Evolutionary conservation across 2,329 filamentous ascomycete species (phyloP).

Genomic region (Aspergillus piperis): DNA sequence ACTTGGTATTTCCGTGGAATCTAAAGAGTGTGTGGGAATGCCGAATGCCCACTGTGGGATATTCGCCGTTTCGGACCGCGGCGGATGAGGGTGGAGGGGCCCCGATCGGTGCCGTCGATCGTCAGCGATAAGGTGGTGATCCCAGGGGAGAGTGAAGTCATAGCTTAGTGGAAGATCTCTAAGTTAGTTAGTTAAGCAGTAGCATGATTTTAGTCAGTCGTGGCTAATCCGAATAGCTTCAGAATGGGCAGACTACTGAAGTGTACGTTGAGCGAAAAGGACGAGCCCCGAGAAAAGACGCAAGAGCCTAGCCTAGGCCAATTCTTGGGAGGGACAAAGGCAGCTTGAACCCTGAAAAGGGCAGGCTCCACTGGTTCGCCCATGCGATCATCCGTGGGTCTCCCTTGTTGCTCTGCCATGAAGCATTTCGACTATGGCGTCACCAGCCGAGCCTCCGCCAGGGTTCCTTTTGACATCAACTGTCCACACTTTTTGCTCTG

Average conservation of each 20-base stretch:
- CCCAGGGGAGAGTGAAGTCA: background rate
- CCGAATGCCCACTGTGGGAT: background rate
- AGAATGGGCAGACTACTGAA: background rate
- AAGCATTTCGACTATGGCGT: background rate
- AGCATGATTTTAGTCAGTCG: no score
- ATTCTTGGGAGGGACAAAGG: background rate
- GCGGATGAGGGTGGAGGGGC: background rate
- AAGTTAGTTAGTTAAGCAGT: no score
- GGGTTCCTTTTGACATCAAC: background rate
- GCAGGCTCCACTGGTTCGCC: background rate
- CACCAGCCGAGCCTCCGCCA: background rate
- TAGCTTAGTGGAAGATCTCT: background rate
- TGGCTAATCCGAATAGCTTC: no score
- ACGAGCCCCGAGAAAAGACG: background rate
- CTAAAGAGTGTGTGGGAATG: no score
- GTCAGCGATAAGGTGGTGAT: background rate
- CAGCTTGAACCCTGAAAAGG: background rate
- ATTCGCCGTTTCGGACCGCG: background rate
- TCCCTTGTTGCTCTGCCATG: background rate
- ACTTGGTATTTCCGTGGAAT: no score
- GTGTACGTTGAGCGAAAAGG: no score
- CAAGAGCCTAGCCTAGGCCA: background rate
- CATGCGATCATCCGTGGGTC: conserved; percentile 3
- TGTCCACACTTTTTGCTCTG: background rate
- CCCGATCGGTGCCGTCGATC: background rate